Evolutionary conservation across 2,329 filamentous ascomycete species (phyloP), one percentile per base, ranked within the genome.

Genomic region (Clarireedia homoeocarpa): DNA sequence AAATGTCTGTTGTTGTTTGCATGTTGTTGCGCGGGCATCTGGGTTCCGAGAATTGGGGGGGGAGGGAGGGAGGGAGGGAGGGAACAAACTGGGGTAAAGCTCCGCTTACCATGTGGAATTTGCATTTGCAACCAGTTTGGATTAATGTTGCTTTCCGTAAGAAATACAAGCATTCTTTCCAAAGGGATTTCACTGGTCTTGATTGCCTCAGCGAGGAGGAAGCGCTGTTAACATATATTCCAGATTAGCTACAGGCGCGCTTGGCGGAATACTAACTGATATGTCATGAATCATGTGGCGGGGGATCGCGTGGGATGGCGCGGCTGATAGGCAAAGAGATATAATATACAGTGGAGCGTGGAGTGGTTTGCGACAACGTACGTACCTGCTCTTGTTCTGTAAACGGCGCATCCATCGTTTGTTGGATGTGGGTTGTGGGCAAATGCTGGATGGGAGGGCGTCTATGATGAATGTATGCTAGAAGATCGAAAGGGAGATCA

Each of bases 131-230:
- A 71, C 77, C 76, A 80, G 62, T 69, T 69, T 55, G 75, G 75
- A 61, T 71, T 69, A 59, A 75, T 68, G 60, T 71, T 70, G 57
- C 66, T 63, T 52, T 74, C 71, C 59, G 70, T 69, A 60, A 79
- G 71, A 60, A 67, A 20, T 12, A 23, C 67, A 60, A 74, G 70
- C 60, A 79, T 71, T 61, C 75, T 67, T 55, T 72, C 70, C 58
- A 74, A 70, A 44, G 73, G 69, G 55, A 77, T 69, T 45, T 70
- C 68, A 56, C 72, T 71, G 44, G 70, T 70, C 65, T 77, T 80
- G 62, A 80, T 70, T 60, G 77, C 74, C 65, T 80, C 77, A 62
- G 77, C 73, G 61, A 80, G 72, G 56, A 80, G 67, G 63, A 73
- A 73, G 56, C 66, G 67, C 67, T 69, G 48, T 54, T 42, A 26